A percentile compares a stretch with the other conserved stretches of the same genome.
phyloP scores from a whole-genome alignment of 257 asterid species.

The Cynanchum wilfordii region DNA sequence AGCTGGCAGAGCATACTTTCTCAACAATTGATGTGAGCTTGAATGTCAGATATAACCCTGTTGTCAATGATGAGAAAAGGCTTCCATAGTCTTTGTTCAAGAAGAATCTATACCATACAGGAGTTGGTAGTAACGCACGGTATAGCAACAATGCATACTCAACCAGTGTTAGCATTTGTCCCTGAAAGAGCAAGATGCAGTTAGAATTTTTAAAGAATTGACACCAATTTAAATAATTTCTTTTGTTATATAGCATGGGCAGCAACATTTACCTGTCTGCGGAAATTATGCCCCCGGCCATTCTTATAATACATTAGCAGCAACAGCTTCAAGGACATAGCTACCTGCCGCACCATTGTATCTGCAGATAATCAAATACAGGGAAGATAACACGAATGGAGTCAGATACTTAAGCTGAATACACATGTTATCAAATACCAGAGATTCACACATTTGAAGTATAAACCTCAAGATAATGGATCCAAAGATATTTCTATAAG shows the following conservation, averaged over 20 bases:
- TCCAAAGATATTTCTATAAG: too few species aligned
- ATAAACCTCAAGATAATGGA: too few species aligned
- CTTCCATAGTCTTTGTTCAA: slow-evolving; percentile 86
- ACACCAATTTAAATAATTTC: neutral
- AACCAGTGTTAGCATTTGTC: slow-evolving; percentile 83
- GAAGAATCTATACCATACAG: slow-evolving; percentile 95
- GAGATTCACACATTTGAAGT: too few species aligned
- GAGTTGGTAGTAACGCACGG: slow-evolving; percentile 87
- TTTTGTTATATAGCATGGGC: slow-evolving; percentile 8
- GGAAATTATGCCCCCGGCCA: slow-evolving; percentile 77
- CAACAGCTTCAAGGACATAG: slow-evolving; percentile 71
- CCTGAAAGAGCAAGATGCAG: slow-evolving; percentile 42
- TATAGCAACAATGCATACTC: slow-evolving; percentile 77
- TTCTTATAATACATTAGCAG: slow-evolving; percentile 74
- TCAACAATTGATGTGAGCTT: slow-evolving; percentile 82
- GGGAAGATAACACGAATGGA: neutral
- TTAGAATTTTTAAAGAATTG: slow-evolving; percentile 16
- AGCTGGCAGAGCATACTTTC: slow-evolving; percentile 46
- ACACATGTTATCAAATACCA: neutral
- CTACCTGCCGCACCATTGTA: slow-evolving; percentile 76
- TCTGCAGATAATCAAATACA: slow-evolving; percentile 38
- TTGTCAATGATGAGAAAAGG: slow-evolving; percentile 79
- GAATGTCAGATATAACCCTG: slow-evolving; percentile 83
- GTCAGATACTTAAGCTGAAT: neutral
- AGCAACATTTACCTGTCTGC: slow-evolving; percentile 63